Base-by-base conservation (phyloP, 192 early-diverging fungal species). In the Coemansia sp. region DNA sequence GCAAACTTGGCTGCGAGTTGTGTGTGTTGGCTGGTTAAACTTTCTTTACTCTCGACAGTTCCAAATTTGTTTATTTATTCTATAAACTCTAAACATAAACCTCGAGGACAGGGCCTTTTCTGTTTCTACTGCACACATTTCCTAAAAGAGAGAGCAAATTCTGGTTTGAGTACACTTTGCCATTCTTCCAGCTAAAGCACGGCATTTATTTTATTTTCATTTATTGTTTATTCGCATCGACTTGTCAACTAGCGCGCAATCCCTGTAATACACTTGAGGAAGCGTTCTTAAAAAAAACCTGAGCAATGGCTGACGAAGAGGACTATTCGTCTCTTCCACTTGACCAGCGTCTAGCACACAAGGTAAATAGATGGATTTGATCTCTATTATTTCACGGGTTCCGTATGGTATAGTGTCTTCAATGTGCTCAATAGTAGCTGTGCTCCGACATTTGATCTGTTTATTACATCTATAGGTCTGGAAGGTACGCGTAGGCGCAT, bases 401-500 rank as follows among this genome's bases (percentile, higher is more conserved):
- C 3, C 3, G 48, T 13, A 27, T 4, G 17, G 52, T 53, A 33
- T 53, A 53, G 52, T 53, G 52, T 53, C 15, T 2, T 6, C 17
- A 7, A 39, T 27, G 7, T 17, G n/a, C 39, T 19, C 23, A 47
- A 22, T 18, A 19, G n/a, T 45, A 6, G 45, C 13, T 15, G 15
- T 13, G 15, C 6, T 22, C 15, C 19, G 14, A 11, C 30, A 46
- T 61, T 22, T 43, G 19, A 24, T 52, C 43, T 54, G 56, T 45
- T 48, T 11, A 68, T 41, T 61, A 33, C 24, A 6, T 43, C 2
- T 39, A 12, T 67, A 96, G 96, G 74, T 84, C 34, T 98, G 96
- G 96, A 97, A 98, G 71, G 95, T 90, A 27, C 87, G 96, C 50
- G 73, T 87, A 45, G 82, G 73, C 41, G 96, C 87, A 8, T 98